These are phyloP conservation scores for Cucurbita moschata DNA, from an alignment of 306 rosid genomes.

Conservation along the genomic window DNA sequence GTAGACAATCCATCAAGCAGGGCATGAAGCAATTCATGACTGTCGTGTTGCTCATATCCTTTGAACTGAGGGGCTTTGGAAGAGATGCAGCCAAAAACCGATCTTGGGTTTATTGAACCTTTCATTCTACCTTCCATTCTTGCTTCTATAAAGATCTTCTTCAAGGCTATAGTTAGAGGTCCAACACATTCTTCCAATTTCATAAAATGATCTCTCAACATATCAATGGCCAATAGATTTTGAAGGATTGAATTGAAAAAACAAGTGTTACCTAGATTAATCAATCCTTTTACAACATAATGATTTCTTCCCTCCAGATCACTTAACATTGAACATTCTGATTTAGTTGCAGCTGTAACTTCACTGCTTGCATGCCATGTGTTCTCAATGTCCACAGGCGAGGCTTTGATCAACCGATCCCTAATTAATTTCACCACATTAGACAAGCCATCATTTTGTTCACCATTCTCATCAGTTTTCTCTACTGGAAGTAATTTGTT, in stretches of 20 bases:
- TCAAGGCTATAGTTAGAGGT: slow-evolving; percentile 57
- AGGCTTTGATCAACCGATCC: slow-evolving; percentile 22
- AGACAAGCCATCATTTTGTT: slow-evolving; percentile 27
- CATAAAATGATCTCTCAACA: slow-evolving; percentile 43
- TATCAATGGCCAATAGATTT: slow-evolving; percentile 65
- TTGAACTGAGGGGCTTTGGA: slow-evolving; percentile 82
- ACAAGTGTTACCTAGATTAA: slow-evolving; percentile 91
- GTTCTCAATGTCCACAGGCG: slow-evolving; percentile 31
- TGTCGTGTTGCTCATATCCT: slow-evolving; percentile 92
- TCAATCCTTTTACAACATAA: slow-evolving; percentile 58
- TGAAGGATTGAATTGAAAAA: slow-evolving; percentile 87
- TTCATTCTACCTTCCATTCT: slow-evolving; percentile 41
- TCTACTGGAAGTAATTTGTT: slow-evolving; percentile 38
- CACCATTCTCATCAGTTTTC: slow-evolving; percentile 44
- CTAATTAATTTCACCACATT: slow-evolving; percentile 52
- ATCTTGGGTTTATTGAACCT: slow-evolving; percentile 59
- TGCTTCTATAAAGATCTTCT: slow-evolving; percentile 57
- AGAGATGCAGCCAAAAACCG: slow-evolving; percentile 63
- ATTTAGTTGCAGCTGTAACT: slow-evolving; percentile 37
- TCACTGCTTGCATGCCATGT: slow-evolving; percentile 30
- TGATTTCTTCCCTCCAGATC: slow-evolving; percentile 35
- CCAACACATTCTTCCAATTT: slow-evolving; percentile 45
- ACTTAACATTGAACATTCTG: slow-evolving; percentile 13
- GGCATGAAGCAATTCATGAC: slow-evolving; percentile 82
- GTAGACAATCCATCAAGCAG: slow-evolving; percentile 71